Base-by-base conservation (phyloP, 2,329 filamentous ascomycete genomes). In the Claviceps pazoutovae region DNA sequence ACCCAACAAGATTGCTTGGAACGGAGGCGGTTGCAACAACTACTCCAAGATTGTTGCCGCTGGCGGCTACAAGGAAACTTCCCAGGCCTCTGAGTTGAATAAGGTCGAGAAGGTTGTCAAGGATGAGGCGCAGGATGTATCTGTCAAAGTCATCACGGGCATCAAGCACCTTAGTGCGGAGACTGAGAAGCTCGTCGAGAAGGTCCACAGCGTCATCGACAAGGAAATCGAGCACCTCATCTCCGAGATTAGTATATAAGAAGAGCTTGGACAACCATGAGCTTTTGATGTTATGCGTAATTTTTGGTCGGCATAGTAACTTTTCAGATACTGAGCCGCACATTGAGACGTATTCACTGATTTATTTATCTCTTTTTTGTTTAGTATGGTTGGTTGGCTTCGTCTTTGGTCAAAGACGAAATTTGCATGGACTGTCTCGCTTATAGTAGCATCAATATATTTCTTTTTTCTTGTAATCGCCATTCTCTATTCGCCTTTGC, bases 1-100 rank as follows among this genome's bases (percentile, higher is more conserved):
- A 60, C 82, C 83, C 68, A 98, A 98, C 80, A 77, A 95, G 66
- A 88, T 98, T 56, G 91, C 91, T 70, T 98, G 90, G 91, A 98
- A 98, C 80, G 93, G 94, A 67, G 94, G 89, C 73, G 93, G 93
- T 65, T 86, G 81, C 66, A 83, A 79, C 74, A 95, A 98, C 84
- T 96, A 87, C 81, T 79, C 80, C 55, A 75, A 86, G 61, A 95
- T 96, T 63, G 71, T 95, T 57, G 72, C 81, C 61, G 75, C 81
- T 61, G 86, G 88, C 63, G 74, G 80, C 63, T 91, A 90, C 75
- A 76, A 78, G 60, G 75, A 68, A 57, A 71, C 77, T 63, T 61
- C 69, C 44, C 58, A 65, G 38, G 59, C 68, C 26, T 54, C 69
- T 46, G 66, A 69, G 30, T 70, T 86, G 56, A 70, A 82, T 58